Evolutionary conservation across 768 basidiomycete species (phyloP).

Genomic region (Nevesoporus exiguus): DNA sequence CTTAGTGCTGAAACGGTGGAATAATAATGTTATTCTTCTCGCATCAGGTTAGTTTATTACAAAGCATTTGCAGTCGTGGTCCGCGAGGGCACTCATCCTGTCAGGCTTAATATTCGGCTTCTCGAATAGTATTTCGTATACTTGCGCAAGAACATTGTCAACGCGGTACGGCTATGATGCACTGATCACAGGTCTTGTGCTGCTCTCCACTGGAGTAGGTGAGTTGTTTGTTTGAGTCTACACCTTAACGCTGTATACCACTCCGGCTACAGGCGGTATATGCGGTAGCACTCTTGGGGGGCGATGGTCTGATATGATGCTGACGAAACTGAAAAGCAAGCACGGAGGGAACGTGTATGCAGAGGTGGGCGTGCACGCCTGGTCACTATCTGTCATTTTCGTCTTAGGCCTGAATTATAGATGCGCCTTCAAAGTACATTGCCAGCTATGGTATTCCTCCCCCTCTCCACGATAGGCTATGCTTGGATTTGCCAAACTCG

Average conservation of each 20-base stretch:
- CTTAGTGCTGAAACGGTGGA: constrained; percentile 54
- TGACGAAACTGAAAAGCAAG: constrained; percentile 38
- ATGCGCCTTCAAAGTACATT: constrained; percentile 70
- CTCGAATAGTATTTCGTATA: constrained; percentile 68
- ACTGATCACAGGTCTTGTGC: constrained; percentile 70
- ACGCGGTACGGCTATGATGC: constrained; percentile 63
- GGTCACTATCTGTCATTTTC: background rate
- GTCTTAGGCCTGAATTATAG: constrained; percentile 32
- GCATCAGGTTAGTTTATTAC: constrained; percentile 18
- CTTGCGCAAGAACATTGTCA: constrained; percentile 67
- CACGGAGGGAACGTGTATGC: constrained; percentile 49
- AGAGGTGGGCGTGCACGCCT: constrained; percentile 48
- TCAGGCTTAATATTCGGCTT: constrained; percentile 72
- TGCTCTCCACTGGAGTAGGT: constrained; percentile 75
- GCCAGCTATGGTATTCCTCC: constrained; percentile 47
- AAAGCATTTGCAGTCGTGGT: background rate
- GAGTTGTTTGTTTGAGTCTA: constrained; percentile 11
- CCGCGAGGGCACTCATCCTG: background rate
- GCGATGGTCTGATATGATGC: constrained; percentile 49
- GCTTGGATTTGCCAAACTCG: constrained; percentile 72
- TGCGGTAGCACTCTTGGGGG: constrained; percentile 58
- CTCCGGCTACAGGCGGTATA: constrained; percentile 39
- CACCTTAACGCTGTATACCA: background rate
- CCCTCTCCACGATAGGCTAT: constrained; percentile 61
- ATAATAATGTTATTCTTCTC: constrained; percentile 62